These are phyloP conservation scores for Xylaria sp. DNA, from an alignment of 2,329 filamentous ascomycete genomes.

Conservation along the genomic window DNA sequence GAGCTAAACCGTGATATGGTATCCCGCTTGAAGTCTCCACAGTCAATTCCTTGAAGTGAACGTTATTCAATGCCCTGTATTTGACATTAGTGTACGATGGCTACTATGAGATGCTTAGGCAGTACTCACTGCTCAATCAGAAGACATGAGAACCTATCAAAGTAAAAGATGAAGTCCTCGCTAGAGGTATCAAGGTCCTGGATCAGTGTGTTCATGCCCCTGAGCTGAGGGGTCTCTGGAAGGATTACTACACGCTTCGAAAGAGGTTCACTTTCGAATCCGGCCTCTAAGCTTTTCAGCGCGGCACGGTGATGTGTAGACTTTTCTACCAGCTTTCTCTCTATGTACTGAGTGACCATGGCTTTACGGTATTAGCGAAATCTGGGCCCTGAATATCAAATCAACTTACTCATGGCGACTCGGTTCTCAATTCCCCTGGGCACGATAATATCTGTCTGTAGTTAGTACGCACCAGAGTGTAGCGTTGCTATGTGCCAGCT, in stretches of 20 bases:
- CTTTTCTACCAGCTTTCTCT: constrained; percentile 86
- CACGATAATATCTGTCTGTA: constrained; percentile 81
- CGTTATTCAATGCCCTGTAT: constrained; percentile 77
- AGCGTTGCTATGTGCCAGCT: constrained; percentile 3
- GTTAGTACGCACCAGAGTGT: constrained; percentile 34
- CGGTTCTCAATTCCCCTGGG: constrained; percentile 94
- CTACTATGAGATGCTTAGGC: not conserved
- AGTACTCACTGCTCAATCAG: constrained; percentile 77
- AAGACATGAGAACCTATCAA: constrained; percentile 87
- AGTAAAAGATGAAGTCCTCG: constrained; percentile 98
- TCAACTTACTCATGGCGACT: constrained; percentile 79
- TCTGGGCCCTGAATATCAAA: constrained; percentile 3
- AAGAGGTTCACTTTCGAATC: constrained; percentile 76
- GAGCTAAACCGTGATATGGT: constrained; percentile 76
- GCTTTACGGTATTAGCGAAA: constrained; percentile 57
- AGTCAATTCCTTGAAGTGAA: constrained; percentile 71
- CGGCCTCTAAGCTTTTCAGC: constrained; percentile 78
- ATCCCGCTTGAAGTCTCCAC: constrained; percentile 78
- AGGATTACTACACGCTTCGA: constrained; percentile 80
- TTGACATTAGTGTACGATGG: constrained; percentile 3
- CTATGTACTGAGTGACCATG: constrained; percentile 95
- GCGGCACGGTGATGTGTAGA: constrained; percentile 84
- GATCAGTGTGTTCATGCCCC: constrained; percentile 90
- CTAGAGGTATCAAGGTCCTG: constrained; percentile 80
- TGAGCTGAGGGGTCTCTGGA: constrained; percentile 80